phyloP scores from a whole-genome alignment of 1,139 yeast species.

The Geotrichum cucujoidarum region DNA sequence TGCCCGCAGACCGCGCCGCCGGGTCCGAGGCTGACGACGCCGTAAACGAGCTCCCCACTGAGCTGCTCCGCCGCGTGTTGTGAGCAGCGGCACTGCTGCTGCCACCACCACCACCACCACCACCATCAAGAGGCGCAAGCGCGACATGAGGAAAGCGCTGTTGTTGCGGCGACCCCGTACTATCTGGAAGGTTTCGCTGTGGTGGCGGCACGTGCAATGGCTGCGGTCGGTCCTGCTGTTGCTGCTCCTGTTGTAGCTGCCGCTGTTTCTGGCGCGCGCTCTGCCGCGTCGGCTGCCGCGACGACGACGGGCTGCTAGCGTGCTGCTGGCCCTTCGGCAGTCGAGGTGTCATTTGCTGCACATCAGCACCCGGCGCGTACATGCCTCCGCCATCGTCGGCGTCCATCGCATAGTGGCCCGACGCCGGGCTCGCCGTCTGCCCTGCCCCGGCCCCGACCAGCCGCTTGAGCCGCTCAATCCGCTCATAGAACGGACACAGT shows the following conservation, averaged over 20 bases:
- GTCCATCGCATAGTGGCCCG: neutral
- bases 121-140: neutral
- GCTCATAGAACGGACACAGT: constrained; percentile 18
- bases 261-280: neutral
- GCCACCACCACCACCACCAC: too few relatives aligned
- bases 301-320: constrained; percentile 1
- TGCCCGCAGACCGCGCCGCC: too few relatives aligned
- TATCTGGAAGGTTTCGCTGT: neutral
- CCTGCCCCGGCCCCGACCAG: constrained; percentile 1
- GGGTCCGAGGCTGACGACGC: too few relatives aligned
- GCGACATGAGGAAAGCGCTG: constrained; percentile 8
- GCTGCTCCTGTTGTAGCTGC: neutral
- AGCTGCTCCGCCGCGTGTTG: too few relatives aligned
- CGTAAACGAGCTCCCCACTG: too few relatives aligned
- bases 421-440: neutral
- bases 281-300: neutral
- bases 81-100: too few relatives aligned
- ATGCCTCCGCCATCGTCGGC: neutral
- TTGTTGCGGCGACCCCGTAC: constrained; percentile 3
- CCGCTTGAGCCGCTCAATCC: constrained; percentile 18
- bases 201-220: neutral
- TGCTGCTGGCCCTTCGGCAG: neutral
- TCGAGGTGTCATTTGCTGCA: neutral
- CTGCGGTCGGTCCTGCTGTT: too few relatives aligned
- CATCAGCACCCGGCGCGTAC: neutral